Evolutionary conservation across 345 rosid genomes (phyloP), one percentile per base, ranked within the genome.

Genomic region (Sapria himalayana): DNA sequence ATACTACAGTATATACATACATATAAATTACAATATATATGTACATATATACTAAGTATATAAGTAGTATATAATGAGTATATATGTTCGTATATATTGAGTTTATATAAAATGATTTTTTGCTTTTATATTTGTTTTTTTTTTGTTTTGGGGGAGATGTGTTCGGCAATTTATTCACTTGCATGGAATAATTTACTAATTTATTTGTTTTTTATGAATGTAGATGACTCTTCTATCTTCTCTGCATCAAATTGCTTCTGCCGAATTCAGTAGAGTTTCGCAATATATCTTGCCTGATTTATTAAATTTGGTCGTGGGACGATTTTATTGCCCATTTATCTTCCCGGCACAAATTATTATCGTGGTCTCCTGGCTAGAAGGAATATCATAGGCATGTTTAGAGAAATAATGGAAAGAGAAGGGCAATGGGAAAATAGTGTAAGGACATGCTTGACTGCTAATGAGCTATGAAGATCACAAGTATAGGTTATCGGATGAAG

Each of bases 341-440:
- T 81, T 17, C 94, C 94, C 0, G 92, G 92, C 39, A 74, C 94
- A 12, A 69, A 67, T 44, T 85, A 85, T 43, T 63, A 58, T 6
- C 64, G 62, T 1, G 94, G 94, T 38, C 62, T 46, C 8, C 69
- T 79, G 80, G 92, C 78, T 32, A 77, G 96, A 64, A 73, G 65
- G 43, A 67, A 50, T 21, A 57, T 77, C 3, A 40, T 69, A 9
- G 53, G 60, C 31, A 59, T 81, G 42, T 39, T 77, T 47, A 64
- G 64, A 29, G 45, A 71, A 52, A 27, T 81, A 37, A 55, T 81
- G 37, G 33, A 67, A 36, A 63, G 45, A 67, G 96, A 58, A 74
- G 76, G 49, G 60, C 41, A 34, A 61, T 76, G 0, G 35, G 50
- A 56, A 64, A 48, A 47, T 44, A 18, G 48, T 62, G 63, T 41